Base-by-base conservation (phyloP, 371 early-diverging fungal genomes). In the Mortierella sp. region DNA sequence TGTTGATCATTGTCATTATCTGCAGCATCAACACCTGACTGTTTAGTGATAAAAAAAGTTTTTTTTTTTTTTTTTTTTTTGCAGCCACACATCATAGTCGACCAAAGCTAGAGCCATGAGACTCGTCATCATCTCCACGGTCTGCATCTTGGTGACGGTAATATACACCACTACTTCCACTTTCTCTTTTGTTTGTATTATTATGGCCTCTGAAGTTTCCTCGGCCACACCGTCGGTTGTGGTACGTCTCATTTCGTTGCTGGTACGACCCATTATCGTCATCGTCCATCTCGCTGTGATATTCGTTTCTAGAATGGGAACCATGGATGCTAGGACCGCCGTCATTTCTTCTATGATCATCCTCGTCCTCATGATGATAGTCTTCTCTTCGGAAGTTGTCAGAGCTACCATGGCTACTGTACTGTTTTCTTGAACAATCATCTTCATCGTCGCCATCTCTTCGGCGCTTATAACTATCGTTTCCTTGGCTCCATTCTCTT, bases 181-280 rank as follows among this genome's bases (percentile, higher is more conserved):
- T 40, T 22, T 63, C 52, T 21, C 41, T 32, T 41, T 22, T 16
- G 58, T 58, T 28, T 36, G 58, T 24, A 21, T 32, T 36, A 33
- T 24, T 33, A 63, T 58, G 65, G 10, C 67, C 67, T 53, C 72
- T 45, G 52, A 58, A 68, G 47, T 21, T 45, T 28, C 58, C 67
- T 11, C 67, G 59, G 13, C 72, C 81, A 9, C 73, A 63, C 1
- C 69, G 69, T 32, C 75, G 75, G 16, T 68, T 58, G 0, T 63
- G 65, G 47, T 58, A 33, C 15, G 63, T 22, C 19, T 52, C 63
- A 58, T 64, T 48, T 1, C 53, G 58, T 19, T 38, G 70, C 13
- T 64, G 53, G n/a, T 63, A 21, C 21, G 28, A 72, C 21, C 53
- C 58, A 36, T 64, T 63, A 53, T 65, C 61, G 15, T 74, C 40